Conservation (phyloP, 495 filamentous ascomycete genomes). For the Hyphodiscus hymeniophilus region DNA sequence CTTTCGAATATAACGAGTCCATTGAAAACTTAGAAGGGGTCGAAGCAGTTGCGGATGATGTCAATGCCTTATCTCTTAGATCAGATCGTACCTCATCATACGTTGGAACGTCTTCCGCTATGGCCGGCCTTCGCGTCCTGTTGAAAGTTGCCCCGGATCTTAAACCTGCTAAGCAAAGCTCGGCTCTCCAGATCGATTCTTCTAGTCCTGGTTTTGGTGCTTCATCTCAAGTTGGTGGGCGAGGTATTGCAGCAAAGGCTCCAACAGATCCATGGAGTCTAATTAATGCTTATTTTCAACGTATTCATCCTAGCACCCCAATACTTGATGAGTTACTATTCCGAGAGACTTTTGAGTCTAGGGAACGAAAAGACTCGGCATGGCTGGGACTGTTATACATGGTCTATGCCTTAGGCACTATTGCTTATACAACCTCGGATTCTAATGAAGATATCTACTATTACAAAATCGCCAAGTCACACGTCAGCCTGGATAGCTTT, state of each 20-base stretch:
- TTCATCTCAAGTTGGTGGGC: neutral
- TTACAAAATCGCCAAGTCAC: conserved; percentile 56
- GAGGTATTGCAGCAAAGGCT: neutral
- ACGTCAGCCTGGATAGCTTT: conserved; percentile 56
- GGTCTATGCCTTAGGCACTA: conserved; percentile 66
- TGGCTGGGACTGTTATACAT: conserved; percentile 72
- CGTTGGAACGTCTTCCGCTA: conserved; percentile 66
- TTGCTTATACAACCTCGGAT: conserved; percentile 46
- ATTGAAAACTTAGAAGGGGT: neutral
- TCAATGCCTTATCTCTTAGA: conserved; percentile 64
- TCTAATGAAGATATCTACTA: conserved; percentile 59
- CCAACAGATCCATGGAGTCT: neutral
- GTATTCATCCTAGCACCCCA: conserved; percentile 62
- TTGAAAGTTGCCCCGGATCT: conserved; percentile 53
- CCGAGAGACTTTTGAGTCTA: conserved; percentile 56
- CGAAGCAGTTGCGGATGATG: conserved; percentile 58
- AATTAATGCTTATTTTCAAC: conserved; percentile 65
- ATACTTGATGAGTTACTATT: conserved; percentile 66
- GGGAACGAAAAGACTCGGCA: conserved; percentile 53
- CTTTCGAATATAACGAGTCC: conserved; percentile 1
- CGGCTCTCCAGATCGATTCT: conserved; percentile 34
- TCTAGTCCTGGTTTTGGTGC: neutral
- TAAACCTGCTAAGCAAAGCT: conserved; percentile 9
- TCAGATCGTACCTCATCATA: conserved; percentile 62
- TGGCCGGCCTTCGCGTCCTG: conserved; percentile 71